Evolutionary conservation across 306 rosid species (phyloP).

Genomic region (Sicyos baderoa): DNA sequence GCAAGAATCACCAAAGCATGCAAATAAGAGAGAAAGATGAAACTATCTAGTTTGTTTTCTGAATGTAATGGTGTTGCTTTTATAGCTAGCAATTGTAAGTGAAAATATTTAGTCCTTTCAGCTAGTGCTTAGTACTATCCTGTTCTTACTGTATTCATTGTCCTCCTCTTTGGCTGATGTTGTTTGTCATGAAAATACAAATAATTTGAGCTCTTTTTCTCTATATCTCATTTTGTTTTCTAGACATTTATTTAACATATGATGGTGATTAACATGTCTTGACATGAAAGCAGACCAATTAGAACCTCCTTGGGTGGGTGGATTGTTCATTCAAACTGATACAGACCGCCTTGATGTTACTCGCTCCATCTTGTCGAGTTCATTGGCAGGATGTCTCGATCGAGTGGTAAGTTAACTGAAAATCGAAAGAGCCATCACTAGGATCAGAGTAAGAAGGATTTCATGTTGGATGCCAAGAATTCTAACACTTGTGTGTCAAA

Average conservation of each 20-base stretch:
- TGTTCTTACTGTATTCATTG: constrained; percentile 8
- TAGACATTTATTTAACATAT: no score
- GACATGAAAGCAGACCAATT: no score
- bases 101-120: not conserved
- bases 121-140: not conserved
- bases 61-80: constrained; percentile 1
- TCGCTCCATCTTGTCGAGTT: not conserved
- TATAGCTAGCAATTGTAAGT: constrained; percentile 4
- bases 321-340: no score
- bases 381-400: not conserved
- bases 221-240: no score
- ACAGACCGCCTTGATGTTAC: no score
- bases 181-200: not conserved
- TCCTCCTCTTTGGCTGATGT: constrained; percentile 10
- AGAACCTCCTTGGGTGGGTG: no score
- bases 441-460: not conserved
- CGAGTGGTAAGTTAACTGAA: not conserved
- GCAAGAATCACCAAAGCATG: not conserved
- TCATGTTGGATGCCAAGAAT: not conserved
- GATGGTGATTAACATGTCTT: no score
- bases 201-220: no score
- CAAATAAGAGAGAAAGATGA: not conserved
- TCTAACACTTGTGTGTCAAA: not conserved
- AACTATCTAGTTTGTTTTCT: constrained; percentile 4
- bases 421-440: not conserved